Base-by-base conservation (phyloP, 192 early-diverging fungal genomes). In the Phlyctochytrium bullatum region DNA sequence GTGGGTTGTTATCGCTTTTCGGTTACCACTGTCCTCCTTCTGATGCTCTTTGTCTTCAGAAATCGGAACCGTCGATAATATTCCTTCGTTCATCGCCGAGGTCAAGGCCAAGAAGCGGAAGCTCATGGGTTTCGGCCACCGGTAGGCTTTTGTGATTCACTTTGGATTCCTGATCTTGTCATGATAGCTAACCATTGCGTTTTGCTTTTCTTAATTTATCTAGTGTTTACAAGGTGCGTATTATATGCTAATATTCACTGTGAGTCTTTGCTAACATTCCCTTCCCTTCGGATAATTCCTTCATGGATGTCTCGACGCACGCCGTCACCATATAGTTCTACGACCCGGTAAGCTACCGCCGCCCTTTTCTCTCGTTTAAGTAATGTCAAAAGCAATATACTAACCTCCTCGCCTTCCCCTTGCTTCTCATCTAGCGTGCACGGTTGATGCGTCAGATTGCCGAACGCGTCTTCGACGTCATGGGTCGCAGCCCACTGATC, bases 71-170 rank as follows among this genome's bases (percentile, higher is more conserved):
- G 76, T 78, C 28, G 76, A 79, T 10, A 85, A 88, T 47, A 78
- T 89, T 53, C 71, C 83, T 16, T 34, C 62, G 12, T 89, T 89
- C 56, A 73, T 89, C 23, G 82, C 82, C 56, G 71, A 82, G 52
- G 86, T 89, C 23, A 89, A 89, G 59, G 65, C 71, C 33, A 80
- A 80, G 35, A 85, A 82, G 66, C 67, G 78, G 60, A 67, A 74
- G 47, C 69, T 89, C 35, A 87, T 89, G 80, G 80, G 85, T 4
- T 87, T 87, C 57, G 79, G 79, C 16, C 78, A 80, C 25, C 64
- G 78, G 65, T 66, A 62, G 16, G 27, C 20, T 20, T 47, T 47
- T 6, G 10, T 20, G 20, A 40, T 33, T 17, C 25, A 16, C 12
- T 28, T 24, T 67, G 59, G 27, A 36, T 24, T 20, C 1, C 30